Evolutionary conservation across 768 basidiomycete genomes (phyloP), one percentile per base, ranked within the genome.

Genomic region (Polyporus arcularius): DNA sequence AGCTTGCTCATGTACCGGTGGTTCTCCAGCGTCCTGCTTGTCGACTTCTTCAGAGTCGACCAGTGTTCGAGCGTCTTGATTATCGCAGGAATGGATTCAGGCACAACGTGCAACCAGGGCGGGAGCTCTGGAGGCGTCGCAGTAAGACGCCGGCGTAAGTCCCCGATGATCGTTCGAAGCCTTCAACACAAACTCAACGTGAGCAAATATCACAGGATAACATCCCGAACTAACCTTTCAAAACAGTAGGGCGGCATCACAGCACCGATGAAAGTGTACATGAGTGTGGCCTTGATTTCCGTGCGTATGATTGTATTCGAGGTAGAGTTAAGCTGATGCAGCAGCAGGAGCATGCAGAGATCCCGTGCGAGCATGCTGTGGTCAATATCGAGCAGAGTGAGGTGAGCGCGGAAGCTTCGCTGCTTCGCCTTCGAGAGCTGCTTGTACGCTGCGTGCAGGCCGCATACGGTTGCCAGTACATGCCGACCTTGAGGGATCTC

Each of bases 301-400:
- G 57, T 14, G 35, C 66, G 65, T 7, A 28, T 7, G 4, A 47
- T 41, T 2, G 63, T 38, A 16, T 54, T 40, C 4, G 12, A 14
- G 14, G 41, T 42, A n/a, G 12, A 14, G 41, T 42, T 42, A 12
- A 64, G 54, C 39, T 61, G 30, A 40, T 62, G 31, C 14, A 68
- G 39, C 39, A 68, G 41, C 53, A 62, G 30, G 18, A 66, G 40
- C 38, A 68, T 51, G 43, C 53, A 56, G 5, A 68, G 43, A 42
- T 68, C 62, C 5, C 67, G 59, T 5, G 67, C 57, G 28, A 68
- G 50, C 1, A 56, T 46, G 1, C 53, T 50, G 18, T 62, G 60
- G 53, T 68, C 55, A n/a, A 61, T 60, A 38, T 68, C 65, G 3
- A 66, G 64, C 14, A 64, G 57, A 2, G 67, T 68, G 26, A 68